Evolutionary conservation across 352 stramenopile genomes (phyloP).

Genomic region (Globisporangium splendens): DNA sequence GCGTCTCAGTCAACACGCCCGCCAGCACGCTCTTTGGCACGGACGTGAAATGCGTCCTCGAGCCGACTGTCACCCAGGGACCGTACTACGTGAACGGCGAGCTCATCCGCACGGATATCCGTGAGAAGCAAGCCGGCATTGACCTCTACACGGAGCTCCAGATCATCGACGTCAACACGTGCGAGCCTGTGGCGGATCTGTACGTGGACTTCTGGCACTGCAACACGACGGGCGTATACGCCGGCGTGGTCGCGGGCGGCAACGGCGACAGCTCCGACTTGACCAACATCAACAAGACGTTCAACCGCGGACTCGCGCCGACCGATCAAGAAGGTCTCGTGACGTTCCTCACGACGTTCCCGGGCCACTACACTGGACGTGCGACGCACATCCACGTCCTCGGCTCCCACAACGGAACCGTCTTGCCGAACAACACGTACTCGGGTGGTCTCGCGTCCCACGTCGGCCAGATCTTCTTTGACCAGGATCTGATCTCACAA

Average conservation of each 20-base stretch:
- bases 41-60: constrained; percentile 6
- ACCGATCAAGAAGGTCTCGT: too few relatives aligned
- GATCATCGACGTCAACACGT: constrained; percentile 15
- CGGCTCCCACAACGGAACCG: too few relatives aligned
- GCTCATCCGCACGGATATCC: constrained; percentile 9
- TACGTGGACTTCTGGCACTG: constrained; percentile 16
- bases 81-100: constrained; percentile 14
- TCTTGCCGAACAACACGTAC: too few relatives aligned
- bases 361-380: background rate
- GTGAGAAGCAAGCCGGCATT: constrained; percentile 3
- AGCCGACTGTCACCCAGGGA: constrained; percentile 5
- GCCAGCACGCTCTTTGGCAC: constrained; percentile 5
- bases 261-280: constrained; percentile 5
- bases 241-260: constrained; percentile 2
- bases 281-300: too few relatives aligned
- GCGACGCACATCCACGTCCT: too few relatives aligned
- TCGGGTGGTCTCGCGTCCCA: too few relatives aligned
- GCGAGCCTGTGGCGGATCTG: constrained; percentile 2
- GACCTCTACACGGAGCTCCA: constrained; percentile 9
- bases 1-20: background rate
- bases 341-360: background rate
- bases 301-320: too few relatives aligned
- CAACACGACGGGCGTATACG: constrained; percentile 13
- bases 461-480: background rate
- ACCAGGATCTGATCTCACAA: too few relatives aligned